Base-by-base conservation (phyloP, 257 asterid genomes). In the Leptodermis oblonga region DNA sequence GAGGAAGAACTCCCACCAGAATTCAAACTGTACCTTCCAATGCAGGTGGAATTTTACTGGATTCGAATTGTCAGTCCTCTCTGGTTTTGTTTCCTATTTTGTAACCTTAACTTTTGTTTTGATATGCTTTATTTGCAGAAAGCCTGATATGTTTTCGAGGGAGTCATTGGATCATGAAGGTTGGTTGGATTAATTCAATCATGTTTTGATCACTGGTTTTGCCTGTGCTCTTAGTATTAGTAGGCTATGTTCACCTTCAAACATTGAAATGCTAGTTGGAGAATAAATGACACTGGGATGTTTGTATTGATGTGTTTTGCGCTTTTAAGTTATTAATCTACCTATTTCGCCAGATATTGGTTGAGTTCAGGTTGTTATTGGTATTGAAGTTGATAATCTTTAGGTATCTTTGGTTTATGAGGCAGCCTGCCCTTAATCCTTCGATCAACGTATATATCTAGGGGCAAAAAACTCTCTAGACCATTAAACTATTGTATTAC, bases 1-100 rank as follows among this genome's bases (percentile, higher is more conserved):
- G 96, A 93, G 79, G 99, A 93, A 84, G 97, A 90, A 74, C 94
- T 93, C 62, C 97, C 99, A 48, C 99, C 99, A 20, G 97, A 93
- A 75, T 93, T 93, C 84, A 93, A 93, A 79, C 75, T 93, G 56
- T 93, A 90, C 86, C 96, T 93, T 65, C 99, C 97, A 13, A 88
- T 87, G 90, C 99, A 90, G 96, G 98, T 85, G 70, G 73, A 54
- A 3, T 59, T 41, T 18, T 5, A 20, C 45, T 36, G 33, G 14
- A 17, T 28, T 22, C 4, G 39, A 54, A 33, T 52, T 7, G 14
- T 6, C n/a, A 9, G 14, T 15, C 4, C 36, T 30, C n/a, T 42
- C 56, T 13, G 14, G 43, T 31, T 70, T 41, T 4, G 23, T 12
- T 22, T 28, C 3, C 31, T 42, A n/a, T 26, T 46, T 20, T 23